Conservation (phyloP, 305 asterid species). For the Fraxinus angustifolia region DNA sequence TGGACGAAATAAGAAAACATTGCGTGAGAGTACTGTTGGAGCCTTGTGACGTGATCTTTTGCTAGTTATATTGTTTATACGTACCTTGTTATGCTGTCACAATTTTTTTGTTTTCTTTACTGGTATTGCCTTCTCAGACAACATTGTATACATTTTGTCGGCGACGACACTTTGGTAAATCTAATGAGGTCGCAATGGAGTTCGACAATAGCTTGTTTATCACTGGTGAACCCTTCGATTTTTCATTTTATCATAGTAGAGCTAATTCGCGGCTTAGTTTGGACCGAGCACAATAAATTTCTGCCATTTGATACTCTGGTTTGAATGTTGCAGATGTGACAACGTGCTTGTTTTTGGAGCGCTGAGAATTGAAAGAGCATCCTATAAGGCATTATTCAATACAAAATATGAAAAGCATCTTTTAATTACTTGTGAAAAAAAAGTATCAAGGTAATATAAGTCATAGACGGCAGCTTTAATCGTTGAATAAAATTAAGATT, state of each 20-base stretch:
- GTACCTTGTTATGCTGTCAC: slow-evolving; percentile 31
- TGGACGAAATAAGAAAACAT: slow-evolving; percentile 60
- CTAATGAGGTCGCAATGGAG: neutral
- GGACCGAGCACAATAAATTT: neutral
- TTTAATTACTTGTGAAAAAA: neutral
- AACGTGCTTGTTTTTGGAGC: neutral
- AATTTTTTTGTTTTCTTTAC: slow-evolving; percentile 25
- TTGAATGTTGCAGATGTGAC: neutral
- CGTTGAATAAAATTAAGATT: neutral
- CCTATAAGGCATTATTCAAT: neutral
- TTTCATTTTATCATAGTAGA: neutral
- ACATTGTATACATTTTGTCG: slow-evolving; percentile 14
- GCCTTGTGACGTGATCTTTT: slow-evolving; percentile 24
- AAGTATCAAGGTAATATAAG: neutral
- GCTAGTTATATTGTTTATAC: slow-evolving; percentile 35
- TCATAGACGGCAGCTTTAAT: neutral
- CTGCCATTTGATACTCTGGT: neutral
- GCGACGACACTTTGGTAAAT: neutral
- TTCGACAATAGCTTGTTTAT: neutral
- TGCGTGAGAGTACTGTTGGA: slow-evolving; percentile 14
- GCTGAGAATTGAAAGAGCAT: neutral
- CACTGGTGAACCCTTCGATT: neutral
- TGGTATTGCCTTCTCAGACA: slow-evolving; percentile 19
- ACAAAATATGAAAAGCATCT: neutral
- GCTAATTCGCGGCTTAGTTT: neutral